A percentile compares a stretch with the other conserved stretches of the same genome.
phyloP scores from a whole-genome alignment of 164 flowering plant genomes.

The Aristolochia contorta region DNA sequence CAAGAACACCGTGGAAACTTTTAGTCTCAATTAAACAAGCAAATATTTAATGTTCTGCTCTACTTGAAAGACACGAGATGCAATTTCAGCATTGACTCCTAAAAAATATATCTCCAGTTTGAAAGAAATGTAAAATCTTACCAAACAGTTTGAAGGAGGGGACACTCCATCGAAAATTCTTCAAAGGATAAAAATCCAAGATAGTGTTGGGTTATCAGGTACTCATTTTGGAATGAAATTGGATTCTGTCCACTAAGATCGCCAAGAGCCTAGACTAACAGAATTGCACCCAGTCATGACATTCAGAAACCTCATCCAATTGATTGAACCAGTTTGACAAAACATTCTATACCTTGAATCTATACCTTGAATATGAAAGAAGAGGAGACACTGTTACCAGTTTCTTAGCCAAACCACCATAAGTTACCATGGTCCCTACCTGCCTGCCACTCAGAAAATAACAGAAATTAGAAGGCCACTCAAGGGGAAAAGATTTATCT shows the following conservation, averaged over 20 bases:
- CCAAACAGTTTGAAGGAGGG: too few species aligned
- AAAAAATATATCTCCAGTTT: too few species aligned
- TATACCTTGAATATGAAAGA: constrained; percentile 96
- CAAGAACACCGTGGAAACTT: too few species aligned
- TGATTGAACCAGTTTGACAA: neutral
- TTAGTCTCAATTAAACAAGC: too few species aligned
- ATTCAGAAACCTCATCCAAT: neutral
- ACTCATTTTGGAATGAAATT: neutral
- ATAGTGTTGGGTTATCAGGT: too few species aligned
- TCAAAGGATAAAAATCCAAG: too few species aligned
- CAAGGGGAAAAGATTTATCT: neutral
- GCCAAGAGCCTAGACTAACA: neutral
- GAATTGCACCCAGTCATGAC: neutral
- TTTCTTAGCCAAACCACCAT: constrained; percentile 97
- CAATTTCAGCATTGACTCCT: too few species aligned
- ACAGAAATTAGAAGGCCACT: neutral
- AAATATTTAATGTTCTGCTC: too few species aligned
- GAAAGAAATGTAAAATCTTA: too few species aligned
- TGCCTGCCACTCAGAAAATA: constrained; percentile 32
- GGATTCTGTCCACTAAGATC: neutral
- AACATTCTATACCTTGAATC: constrained; percentile 27
- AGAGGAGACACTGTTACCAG: constrained; percentile 82
- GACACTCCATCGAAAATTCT: too few species aligned
- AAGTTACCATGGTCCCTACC: constrained; percentile 98
- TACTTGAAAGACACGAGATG: too few species aligned